Evolutionary conservation across 371 early-diverging fungal genomes (phyloP).

Genomic region (Capillidium heterosporum): DNA sequence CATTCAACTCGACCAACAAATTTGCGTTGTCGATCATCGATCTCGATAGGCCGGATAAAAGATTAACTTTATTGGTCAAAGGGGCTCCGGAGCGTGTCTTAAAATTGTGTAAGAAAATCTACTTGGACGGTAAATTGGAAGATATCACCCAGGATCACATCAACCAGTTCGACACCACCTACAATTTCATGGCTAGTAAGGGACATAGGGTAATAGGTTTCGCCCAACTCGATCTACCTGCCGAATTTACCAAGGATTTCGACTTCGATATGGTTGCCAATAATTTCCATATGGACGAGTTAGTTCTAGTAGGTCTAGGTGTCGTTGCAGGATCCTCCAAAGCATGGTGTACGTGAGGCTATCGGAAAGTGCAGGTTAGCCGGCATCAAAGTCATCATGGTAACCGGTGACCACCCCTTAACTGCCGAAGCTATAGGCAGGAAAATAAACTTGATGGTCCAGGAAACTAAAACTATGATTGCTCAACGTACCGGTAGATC

Average conservation of each 20-base stretch:
- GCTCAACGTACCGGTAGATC: constrained; percentile 40
- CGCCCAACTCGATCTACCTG: constrained; percentile 48
- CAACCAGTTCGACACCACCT: constrained; percentile 41
- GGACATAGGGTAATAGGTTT: constrained; percentile 91
- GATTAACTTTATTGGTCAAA: constrained; percentile 60
- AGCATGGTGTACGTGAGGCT: constrained; percentile 95
- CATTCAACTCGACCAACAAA: constrained; percentile 91
- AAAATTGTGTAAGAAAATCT: constrained; percentile 43
- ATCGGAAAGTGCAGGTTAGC: constrained; percentile 78
- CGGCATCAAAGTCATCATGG: constrained; percentile 90
- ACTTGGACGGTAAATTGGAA: constrained; percentile 20
- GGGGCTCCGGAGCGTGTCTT: constrained; percentile 90
- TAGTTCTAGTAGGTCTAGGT: constrained; percentile 68
- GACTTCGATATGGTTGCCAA: constrained; percentile 45
- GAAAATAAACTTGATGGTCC: constrained; percentile 77
- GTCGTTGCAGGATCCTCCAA: constrained; percentile 89
- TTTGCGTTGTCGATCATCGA: constrained; percentile 77
- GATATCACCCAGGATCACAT: constrained; percentile 38
- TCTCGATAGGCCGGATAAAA: constrained; percentile 38
- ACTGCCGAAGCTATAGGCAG: constrained; percentile 72
- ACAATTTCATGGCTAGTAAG: constrained; percentile 65
- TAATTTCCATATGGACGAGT: constrained; percentile 48
- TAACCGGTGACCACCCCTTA: constrained; percentile 88
- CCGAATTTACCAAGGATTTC: constrained; percentile 45
- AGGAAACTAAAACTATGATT: constrained; percentile 58